Conservation (phyloP, 2,329 filamentous ascomycete species). For the Calonectria hawksworthii region DNA sequence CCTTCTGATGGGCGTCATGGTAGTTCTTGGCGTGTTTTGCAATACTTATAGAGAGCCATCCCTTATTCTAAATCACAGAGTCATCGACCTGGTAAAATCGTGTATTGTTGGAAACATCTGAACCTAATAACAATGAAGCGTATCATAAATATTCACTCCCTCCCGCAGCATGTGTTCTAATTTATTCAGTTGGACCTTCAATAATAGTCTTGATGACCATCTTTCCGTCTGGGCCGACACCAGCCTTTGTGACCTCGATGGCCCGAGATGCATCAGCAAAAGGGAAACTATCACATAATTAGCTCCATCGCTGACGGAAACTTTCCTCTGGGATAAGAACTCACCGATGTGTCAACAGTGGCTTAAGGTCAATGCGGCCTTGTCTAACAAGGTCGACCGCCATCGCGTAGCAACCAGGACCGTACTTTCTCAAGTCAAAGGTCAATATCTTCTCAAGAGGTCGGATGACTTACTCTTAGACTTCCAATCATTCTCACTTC, state of each 20-base stretch:
- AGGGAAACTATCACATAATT: neutral
- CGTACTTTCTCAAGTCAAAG: neutral
- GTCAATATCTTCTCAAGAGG: neutral
- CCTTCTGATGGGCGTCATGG: too few species aligned
- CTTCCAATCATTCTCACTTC: constrained; percentile 8
- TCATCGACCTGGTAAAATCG: too few species aligned
- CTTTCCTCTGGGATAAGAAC: neutral
- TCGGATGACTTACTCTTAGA: neutral
- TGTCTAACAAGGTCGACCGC: neutral
- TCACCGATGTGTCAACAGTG: neutral
- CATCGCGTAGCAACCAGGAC: constrained; percentile 3
- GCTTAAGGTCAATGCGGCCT: neutral
- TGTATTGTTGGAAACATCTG: too few species aligned
- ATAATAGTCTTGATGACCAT: constrained; percentile 8
- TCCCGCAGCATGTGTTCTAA: too few species aligned
- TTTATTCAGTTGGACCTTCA: neutral
- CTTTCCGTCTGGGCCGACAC: constrained; percentile 2
- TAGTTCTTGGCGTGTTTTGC: too few species aligned
- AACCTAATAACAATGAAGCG: too few species aligned
- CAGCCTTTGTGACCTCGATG: neutral
- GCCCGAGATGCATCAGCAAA: neutral
- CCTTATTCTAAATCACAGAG: too few species aligned
- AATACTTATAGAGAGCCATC: too few species aligned
- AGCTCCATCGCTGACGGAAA: too few species aligned
- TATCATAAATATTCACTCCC: too few species aligned